phyloP scores from a whole-genome alignment of 345 rosid species.

The Boechera retrofracta region DNA sequence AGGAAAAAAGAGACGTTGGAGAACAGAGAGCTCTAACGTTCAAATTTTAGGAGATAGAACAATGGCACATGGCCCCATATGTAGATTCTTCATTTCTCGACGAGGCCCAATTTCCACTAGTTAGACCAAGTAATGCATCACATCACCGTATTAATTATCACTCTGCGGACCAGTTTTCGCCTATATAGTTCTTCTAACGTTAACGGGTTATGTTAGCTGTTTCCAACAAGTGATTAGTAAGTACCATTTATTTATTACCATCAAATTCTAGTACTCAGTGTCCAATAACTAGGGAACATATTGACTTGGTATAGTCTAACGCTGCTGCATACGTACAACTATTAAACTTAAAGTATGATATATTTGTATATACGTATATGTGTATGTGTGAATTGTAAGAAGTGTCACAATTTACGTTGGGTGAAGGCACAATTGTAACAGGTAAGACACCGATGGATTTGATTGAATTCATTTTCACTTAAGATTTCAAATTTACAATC shows the following conservation, averaged over 20 bases:
- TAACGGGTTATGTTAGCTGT: constrained; percentile 35
- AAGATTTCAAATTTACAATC: no score
- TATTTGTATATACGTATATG: no score
- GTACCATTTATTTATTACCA: background rate
- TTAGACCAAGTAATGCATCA: constrained; percentile 2
- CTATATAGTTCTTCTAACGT: background rate
- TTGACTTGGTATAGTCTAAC: no score
- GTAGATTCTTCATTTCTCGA: constrained; percentile 18
- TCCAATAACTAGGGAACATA: constrained; percentile 3
- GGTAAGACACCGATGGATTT: no score
- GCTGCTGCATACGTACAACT: background rate
- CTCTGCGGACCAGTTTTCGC: background rate
- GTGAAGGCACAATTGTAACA: no score
- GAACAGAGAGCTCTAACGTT: constrained; percentile 37
- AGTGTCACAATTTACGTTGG: no score
- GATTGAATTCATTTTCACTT: no score
- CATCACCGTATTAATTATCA: constrained; percentile 10
- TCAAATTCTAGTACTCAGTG: background rate
- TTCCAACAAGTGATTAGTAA: constrained; percentile 3
- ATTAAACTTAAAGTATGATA: no score
- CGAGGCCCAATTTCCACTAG: background rate
- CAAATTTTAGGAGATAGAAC: constrained; percentile 19
- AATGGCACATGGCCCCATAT: constrained; percentile 37
- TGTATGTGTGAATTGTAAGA: no score
- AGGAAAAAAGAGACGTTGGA: constrained; percentile 44